These are phyloP conservation scores for Ganoderma sinense DNA, from an alignment of 1,284 basidiomycete species.

Conservation along the genomic window DNA sequence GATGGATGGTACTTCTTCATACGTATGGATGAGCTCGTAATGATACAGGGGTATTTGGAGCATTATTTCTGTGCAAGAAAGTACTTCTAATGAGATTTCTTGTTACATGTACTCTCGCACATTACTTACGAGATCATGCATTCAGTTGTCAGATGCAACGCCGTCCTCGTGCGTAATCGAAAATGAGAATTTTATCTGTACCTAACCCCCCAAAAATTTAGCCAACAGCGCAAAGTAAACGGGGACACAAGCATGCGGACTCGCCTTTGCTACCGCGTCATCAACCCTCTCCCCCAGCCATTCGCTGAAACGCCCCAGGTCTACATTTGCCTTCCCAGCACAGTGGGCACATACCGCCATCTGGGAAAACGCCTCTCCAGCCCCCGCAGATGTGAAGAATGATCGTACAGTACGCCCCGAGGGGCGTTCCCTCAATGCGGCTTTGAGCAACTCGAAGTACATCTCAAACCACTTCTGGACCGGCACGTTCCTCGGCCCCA, in stretches of 20 bases:
- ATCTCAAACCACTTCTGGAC: neutral
- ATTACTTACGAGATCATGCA: neutral
- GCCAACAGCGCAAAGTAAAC: neutral
- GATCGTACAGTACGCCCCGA: neutral
- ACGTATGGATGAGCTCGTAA: too few species aligned
- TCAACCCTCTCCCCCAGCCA: constrained; percentile 1
- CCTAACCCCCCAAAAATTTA: neutral
- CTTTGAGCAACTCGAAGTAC: neutral
- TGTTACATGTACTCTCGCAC: too few species aligned
- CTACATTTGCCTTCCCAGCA: neutral
- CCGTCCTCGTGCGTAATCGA: too few species aligned
- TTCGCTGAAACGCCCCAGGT: constrained; percentile 5
- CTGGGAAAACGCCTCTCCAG: neutral
- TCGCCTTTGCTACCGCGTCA: neutral
- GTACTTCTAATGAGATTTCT: too few species aligned
- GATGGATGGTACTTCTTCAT: too few species aligned
- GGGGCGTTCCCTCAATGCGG: neutral
- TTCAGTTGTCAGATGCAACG: too few species aligned
- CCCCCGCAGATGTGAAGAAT: neutral
- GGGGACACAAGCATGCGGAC: neutral
- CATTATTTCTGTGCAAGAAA: too few species aligned
- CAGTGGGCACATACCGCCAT: neutral
- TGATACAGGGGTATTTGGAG: too few species aligned
- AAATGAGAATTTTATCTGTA: neutral
- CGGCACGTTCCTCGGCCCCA: neutral